Evolutionary conservation across 148 eudicot species (phyloP).

Genomic region (Pharnaceum exiguum): DNA sequence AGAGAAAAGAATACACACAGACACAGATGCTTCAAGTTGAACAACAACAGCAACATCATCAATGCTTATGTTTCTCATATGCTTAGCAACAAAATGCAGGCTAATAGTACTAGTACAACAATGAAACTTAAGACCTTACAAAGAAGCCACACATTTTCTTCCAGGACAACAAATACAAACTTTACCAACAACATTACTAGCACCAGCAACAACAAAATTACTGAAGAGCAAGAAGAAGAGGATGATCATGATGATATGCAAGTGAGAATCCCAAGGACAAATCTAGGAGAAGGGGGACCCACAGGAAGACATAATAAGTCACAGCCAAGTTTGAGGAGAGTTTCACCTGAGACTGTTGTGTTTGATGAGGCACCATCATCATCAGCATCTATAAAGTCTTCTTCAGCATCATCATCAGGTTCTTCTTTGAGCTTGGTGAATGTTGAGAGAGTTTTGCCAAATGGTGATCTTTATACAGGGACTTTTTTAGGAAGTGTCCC

Average conservation of each 20-base stretch:
- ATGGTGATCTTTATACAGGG: conserved; percentile 38
- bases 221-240: not conserved
- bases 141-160: conserved; percentile 19
- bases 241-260: conserved; percentile 10
- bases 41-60: not conserved
- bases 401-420: not conserved
- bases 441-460: conserved; percentile 24
- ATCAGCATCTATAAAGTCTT: not conserved
- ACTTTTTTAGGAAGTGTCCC: conserved; percentile 31
- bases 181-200: not conserved
- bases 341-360: conserved; percentile 21
- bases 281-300: conserved; percentile 21
- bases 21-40: conserved; percentile 1
- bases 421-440: not conserved
- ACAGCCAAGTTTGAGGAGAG: conserved; percentile 28
- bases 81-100: conserved; percentile 20
- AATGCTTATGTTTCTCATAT: not conserved
- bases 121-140: conserved; percentile 22
- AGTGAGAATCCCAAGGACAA: not conserved
- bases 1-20: conserved; percentile 1
- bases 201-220: not conserved
- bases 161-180: not conserved
- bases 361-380: no score
- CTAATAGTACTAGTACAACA: not conserved
- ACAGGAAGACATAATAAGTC: conserved; percentile 6